Base-by-base conservation (phyloP, 1,139 yeast genomes). In the Scheffersomyces cryptocercus region DNA sequence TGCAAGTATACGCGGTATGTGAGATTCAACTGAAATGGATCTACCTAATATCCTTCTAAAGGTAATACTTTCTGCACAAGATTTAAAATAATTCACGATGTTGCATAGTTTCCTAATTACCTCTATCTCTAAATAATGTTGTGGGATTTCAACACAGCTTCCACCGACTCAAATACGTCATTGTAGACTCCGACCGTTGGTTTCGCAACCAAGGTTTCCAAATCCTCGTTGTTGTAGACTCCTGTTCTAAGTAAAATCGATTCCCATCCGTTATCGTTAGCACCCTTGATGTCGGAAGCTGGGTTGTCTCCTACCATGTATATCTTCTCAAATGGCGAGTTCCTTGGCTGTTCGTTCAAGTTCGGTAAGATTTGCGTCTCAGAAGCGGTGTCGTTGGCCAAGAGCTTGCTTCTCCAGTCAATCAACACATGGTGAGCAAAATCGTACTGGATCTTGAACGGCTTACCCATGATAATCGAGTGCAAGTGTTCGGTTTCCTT, bases 231-330 rank as follows among this genome's bases (percentile, higher is more conserved):
- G 46, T 74, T 72, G 60, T 81, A 93, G 3, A 93, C 98, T 0
- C 99, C 99, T 0, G 97, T 87, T 50, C 84, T 74, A 34, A 93
- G 88, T 37, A 93, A 75, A 37, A 89, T 77, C 14, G 93, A 84
- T 40, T 85, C 82, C 98, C 98, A 93, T 2, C 97, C 96, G 59
- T 83, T 82, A 45, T 73, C 73, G 56, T 86, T 85, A 2, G 97
- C 99, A 0, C 99, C 99, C 49, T 77, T 75, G 39, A 93, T 93
- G 60, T 93, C 99, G 41, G 91, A 82, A 26, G 85, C 93, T 2
- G 97, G 98, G 62, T 93, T 93, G 65, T 93, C 99, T 24, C 99
- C 99, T 28, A 93, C 88, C 99, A 93, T 93, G 67, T 76, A 91
- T 2, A 93, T 85, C 31, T 75, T 67, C 26, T 70, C 64, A 50